phyloP scores from a whole-genome alignment of 306 rosid genomes.

The Purshia tridentata region DNA sequence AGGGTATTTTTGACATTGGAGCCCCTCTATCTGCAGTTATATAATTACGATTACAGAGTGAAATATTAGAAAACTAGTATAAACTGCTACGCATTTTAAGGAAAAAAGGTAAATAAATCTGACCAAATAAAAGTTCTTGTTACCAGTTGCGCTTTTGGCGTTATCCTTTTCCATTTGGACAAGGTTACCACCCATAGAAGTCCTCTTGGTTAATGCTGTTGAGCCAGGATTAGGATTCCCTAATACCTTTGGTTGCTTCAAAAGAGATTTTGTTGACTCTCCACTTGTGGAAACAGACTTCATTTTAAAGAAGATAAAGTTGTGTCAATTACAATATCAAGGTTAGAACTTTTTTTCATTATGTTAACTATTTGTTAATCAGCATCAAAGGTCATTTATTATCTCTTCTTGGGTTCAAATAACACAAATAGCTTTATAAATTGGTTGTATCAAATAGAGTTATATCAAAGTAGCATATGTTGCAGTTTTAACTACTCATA shows the following conservation, averaged over 20 bases:
- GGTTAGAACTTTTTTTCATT: background rate
- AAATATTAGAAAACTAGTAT: conserved; percentile 10
- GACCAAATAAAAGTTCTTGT: conserved; percentile 33
- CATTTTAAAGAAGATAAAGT: conserved; percentile 28
- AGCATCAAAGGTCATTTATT: background rate
- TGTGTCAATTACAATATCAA: conserved; percentile 19
- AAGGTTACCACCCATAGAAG: conserved; percentile 50
- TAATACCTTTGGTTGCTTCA: conserved; percentile 52
- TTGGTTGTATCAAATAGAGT: background rate
- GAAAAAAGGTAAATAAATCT: conserved; percentile 19
- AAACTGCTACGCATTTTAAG: background rate
- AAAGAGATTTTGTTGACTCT: conserved; percentile 40
- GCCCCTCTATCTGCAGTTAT: conserved; percentile 54
- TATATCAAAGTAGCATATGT: background rate
- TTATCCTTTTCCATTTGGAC: conserved; percentile 47
- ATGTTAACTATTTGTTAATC: background rate
- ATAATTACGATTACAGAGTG: conserved; percentile 20
- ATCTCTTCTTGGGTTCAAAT: background rate
- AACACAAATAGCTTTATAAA: background rate
- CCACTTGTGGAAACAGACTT: conserved; percentile 47
- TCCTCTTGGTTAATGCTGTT: conserved; percentile 58
- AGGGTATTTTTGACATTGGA: conserved; percentile 44
- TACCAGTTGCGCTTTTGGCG: conserved; percentile 51
- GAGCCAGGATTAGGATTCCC: conserved; percentile 56
- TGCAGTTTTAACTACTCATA: background rate